A percentile compares a stretch with the other conserved stretches of the same genome.
phyloP scores from a whole-genome alignment of 768 basidiomycete species.

The Tulasnella sp. region DNA sequence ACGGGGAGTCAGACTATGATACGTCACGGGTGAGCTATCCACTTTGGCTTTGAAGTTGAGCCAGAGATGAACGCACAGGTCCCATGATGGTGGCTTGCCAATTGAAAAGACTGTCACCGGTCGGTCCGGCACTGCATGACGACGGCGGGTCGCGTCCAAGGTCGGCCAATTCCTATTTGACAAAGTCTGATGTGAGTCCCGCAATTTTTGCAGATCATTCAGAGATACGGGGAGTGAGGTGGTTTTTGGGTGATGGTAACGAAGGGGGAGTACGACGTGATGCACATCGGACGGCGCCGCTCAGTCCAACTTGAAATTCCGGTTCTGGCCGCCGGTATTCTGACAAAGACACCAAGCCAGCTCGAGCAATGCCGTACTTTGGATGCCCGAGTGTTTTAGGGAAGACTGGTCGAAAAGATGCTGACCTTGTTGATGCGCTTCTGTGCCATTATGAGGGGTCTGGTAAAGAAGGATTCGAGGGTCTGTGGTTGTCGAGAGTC shows the following conservation, averaged over 20 bases:
- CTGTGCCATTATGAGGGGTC: conserved; percentile 62
- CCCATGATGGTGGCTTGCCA: conserved; percentile 99
- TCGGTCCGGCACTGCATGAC: conserved; percentile 97
- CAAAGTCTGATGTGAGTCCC: neutral
- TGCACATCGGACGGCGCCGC: neutral
- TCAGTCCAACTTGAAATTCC: neutral
- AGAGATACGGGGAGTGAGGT: neutral
- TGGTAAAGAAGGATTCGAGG: neutral
- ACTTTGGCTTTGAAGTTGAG: neutral
- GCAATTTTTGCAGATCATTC: neutral
- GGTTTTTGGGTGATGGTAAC: neutral
- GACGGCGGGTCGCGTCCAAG: conserved; percentile 99
- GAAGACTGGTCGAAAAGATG: neutral
- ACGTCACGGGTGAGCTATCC: neutral
- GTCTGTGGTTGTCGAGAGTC: neutral
- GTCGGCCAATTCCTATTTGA: conserved; percentile 88
- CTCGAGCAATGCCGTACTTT: too few species aligned
- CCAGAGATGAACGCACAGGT: conserved; percentile 50
- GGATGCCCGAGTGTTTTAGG: neutral
- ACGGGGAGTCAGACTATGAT: conserved; percentile 84
- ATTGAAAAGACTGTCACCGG: conserved; percentile 96
- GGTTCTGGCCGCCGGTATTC: too few species aligned
- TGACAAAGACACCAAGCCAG: too few species aligned
- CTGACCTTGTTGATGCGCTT: conserved; percentile 99
- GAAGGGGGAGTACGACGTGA: neutral